Evolutionary conservation across 164 flowering plant species (phyloP).

Genomic region (Stephania japonica): DNA sequence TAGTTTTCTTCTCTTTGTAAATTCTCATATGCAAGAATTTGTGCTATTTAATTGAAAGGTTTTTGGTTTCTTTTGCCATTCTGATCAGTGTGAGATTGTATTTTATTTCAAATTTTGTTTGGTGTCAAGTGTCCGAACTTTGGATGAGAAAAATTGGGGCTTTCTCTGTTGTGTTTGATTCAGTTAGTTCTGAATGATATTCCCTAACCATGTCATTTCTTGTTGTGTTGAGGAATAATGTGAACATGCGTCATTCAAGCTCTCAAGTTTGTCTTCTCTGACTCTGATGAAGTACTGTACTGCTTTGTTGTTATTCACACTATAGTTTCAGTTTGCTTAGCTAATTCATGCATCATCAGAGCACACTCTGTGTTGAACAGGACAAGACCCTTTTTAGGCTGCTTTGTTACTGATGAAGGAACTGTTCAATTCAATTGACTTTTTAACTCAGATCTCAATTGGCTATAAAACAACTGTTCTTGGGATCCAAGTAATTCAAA

Average conservation of each 20-base stretch:
- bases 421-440: background rate
- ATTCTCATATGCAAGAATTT: background rate
- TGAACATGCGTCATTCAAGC: too few relatives aligned
- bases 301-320: background rate
- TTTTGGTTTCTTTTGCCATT: background rate
- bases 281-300: background rate
- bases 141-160: background rate
- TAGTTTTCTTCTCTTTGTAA: background rate
- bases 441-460: background rate
- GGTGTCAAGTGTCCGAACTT: background rate
- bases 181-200: background rate
- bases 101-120: background rate
- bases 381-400: too few relatives aligned
- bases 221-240: too few relatives aligned
- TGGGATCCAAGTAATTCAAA: background rate
- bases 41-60: background rate
- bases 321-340: background rate
- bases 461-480: background rate
- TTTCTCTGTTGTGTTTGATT: too few relatives aligned
- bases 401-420: background rate
- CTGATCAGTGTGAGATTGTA: background rate
- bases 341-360: too few relatives aligned
- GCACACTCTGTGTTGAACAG: too few relatives aligned
- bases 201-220: too few relatives aligned
- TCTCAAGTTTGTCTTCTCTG: too few relatives aligned